Percentiles rank a stretch among this genome's conserved stretches.
phyloP scores from a whole-genome alignment of 2,329 filamentous ascomycete genomes.

The Zasmidium angulare region DNA sequence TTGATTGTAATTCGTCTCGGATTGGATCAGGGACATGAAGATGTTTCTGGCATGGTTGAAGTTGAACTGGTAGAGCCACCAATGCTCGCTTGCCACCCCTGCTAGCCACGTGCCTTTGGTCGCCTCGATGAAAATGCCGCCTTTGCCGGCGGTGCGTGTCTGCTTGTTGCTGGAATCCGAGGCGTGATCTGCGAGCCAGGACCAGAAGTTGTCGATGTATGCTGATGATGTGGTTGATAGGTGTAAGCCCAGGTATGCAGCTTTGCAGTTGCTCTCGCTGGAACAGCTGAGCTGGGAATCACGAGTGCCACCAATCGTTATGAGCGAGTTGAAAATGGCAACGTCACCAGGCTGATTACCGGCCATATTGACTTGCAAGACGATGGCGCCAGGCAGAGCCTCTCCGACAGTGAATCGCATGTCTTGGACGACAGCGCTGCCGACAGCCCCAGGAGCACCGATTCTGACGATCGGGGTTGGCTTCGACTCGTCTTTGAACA shows the following conservation, averaged over 20 bases:
- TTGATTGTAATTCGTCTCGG: conserved; percentile 51
- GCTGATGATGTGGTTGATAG: conserved; percentile 45
- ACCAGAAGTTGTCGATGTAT: conserved; percentile 55
- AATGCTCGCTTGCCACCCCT: conserved; percentile 38
- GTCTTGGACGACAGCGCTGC: conserved; percentile 52
- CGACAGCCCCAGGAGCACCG: conserved; percentile 50
- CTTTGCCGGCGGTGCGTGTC: conserved; percentile 40
- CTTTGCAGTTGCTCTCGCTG: conserved; percentile 30
- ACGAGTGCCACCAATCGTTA: conserved; percentile 35
- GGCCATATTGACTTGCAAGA: conserved; percentile 54
- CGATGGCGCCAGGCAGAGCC: conserved; percentile 42
- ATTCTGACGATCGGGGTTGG: conserved; percentile 54
- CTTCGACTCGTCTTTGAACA: conserved; percentile 44
- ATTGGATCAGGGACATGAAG: conserved; percentile 49
- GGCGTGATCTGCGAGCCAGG: conserved; percentile 53
- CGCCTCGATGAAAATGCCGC: conserved; percentile 37
- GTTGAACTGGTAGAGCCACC: conserved; percentile 51
- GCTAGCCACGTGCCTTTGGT: conserved; percentile 53
- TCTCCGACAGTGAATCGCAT: conserved; percentile 53
- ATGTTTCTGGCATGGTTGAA: conserved; percentile 50
- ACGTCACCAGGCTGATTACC: conserved; percentile 49
- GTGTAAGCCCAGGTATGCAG: conserved; percentile 43
- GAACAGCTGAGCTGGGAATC: conserved; percentile 38
- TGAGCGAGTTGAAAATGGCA: conserved; percentile 36
- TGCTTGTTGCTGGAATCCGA: conserved; percentile 38